These are phyloP conservation scores for Candida verbasci DNA, from an alignment of 805 yeast genomes.

Conservation along the genomic window DNA sequence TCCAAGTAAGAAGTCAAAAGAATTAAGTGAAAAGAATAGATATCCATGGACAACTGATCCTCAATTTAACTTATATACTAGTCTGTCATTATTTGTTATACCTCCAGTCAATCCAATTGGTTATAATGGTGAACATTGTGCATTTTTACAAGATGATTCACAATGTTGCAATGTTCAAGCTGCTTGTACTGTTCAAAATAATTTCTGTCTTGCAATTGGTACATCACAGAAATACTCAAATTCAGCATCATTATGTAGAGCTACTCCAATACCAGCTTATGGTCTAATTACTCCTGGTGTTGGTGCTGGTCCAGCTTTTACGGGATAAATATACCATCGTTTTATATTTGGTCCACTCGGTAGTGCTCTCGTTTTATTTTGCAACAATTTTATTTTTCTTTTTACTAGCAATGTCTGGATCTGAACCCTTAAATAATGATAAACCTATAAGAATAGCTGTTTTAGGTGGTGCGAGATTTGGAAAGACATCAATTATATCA, in stretches of 20 bases:
- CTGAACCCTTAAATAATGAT: conserved; percentile 16
- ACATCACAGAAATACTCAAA: too few relatives aligned
- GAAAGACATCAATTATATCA: conserved; percentile 57
- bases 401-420: background rate
- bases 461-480: conserved; percentile 55
- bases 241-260: too few relatives aligned
- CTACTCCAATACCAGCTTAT: too few relatives aligned
- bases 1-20: conserved; percentile 7
- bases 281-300: background rate
- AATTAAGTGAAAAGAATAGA: conserved; percentile 1
- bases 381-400: too few relatives aligned
- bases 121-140: background rate
- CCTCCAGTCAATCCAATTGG: conserved; percentile 8
- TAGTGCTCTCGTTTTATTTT: too few relatives aligned
- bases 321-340: too few relatives aligned
- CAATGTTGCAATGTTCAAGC: conserved; percentile 5
- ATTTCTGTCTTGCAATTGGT: background rate
- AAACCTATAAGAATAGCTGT: conserved; percentile 56
- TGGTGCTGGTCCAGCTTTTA: too few relatives aligned
- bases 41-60: conserved; percentile 6
- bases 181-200: background rate
- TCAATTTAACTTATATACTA: background rate
- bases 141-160: background rate
- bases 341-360: too few relatives aligned
- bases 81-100: conserved; percentile 6